Base-by-base conservation (phyloP, 257 asterid genomes). In the Solanum tarijense region DNA sequence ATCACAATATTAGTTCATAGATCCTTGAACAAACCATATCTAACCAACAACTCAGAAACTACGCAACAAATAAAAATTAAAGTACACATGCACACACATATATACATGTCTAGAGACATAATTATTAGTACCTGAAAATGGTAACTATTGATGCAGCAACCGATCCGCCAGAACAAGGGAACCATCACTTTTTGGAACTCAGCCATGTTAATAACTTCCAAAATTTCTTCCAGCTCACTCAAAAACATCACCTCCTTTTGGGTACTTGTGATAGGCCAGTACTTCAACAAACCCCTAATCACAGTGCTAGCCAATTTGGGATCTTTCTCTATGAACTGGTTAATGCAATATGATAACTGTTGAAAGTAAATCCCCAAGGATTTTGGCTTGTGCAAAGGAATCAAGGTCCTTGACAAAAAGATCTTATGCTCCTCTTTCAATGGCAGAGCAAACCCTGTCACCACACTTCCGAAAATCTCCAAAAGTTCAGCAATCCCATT, bases 401-500 rank as follows among this genome's bases (percentile, higher is more conserved):
- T 88, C 92, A 96, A 89, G 1, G 90, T 95, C 92, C 90, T 92
- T 90, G 91, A 92, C 90, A 96, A 90, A 87, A 95, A 94, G 34
- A 94, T 90, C 91, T 94, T 96, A 88, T 95, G 98, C 93, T 95
- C 99, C 88, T 94, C 98, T 89, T 96, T 95, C 86, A 95, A 88
- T 31, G 98, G 99, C 91, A 95, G 75, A 29, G 99, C 94, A 52
- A 96, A 96, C 21, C 99, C 99, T 2, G 98, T 93, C 48, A 96
- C 95, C 85, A 96, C 98, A 89, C 99, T 96, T 87, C 98, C 98
- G 6, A 95, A 93, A 84, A 96, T 94, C 91, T 96, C 99, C 92
- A 96, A 89, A 84, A 96, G 83, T 87, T 96, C 99, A 0, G 98
- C 93, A 74, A 95, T 94, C 84, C 99, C 98, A 71, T 91, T 94